These are phyloP conservation scores for Pelargonium australe DNA, from an alignment of 441 rosid genomes.

Conservation along the genomic window DNA sequence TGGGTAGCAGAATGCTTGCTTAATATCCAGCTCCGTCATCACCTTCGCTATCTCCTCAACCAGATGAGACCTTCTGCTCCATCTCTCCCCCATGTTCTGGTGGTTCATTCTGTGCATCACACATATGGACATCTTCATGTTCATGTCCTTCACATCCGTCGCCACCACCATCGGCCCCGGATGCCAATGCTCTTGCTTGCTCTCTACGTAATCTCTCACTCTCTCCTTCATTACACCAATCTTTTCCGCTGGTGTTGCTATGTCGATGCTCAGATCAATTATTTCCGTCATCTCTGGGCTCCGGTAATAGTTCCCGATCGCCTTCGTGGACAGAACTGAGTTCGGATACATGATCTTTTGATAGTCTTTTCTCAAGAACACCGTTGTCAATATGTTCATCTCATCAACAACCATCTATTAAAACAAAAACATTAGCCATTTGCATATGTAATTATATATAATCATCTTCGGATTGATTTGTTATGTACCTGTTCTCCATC, in stretches of 20 bases:
- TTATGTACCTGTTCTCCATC: slow-evolving; percentile 49
- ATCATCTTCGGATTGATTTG: neutral
- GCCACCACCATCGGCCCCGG: neutral
- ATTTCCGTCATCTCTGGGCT: slow-evolving; percentile 84
- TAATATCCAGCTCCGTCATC: slow-evolving; percentile 57
- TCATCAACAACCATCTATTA: slow-evolving; percentile 45
- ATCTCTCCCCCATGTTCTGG: slow-evolving; percentile 63
- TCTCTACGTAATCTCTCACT: slow-evolving; percentile 34
- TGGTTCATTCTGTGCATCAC: slow-evolving; percentile 43
- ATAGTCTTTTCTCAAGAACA: slow-evolving; percentile 64
- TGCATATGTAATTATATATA: too few species aligned
- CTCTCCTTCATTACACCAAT: slow-evolving; percentile 44
- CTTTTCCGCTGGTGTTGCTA: slow-evolving; percentile 64
- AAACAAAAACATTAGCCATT: neutral
- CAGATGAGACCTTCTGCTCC: slow-evolving; percentile 43
- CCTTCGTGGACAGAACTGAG: slow-evolving; percentile 48
- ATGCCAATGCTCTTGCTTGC: neutral
- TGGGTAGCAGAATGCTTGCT: slow-evolving; percentile 9
- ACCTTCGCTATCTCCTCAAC: slow-evolving; percentile 63
- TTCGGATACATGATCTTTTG: slow-evolving; percentile 55
- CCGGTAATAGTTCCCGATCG: slow-evolving; percentile 58
- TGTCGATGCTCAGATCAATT: slow-evolving; percentile 50
- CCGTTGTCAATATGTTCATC: slow-evolving; percentile 68
- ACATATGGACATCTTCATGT: neutral
- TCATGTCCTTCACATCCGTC: neutral